Conservation (phyloP, 305 asterid species). For the Solanum aculeatissimum region DNA sequence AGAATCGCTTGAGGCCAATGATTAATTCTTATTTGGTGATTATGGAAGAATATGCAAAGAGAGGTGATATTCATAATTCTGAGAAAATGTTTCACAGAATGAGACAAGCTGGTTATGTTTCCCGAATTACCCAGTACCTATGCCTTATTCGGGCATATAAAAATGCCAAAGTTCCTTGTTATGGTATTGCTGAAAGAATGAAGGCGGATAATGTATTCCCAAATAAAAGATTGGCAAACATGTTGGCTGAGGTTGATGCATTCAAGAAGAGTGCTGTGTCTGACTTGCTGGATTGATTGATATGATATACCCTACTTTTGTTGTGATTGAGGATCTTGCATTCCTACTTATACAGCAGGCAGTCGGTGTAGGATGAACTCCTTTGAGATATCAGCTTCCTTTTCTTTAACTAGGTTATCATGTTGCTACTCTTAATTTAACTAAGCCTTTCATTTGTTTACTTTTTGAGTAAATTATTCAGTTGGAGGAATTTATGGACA, state of each 20-base stretch:
- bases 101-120: slow-evolving; percentile 39
- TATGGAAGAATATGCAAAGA: slow-evolving; percentile 42
- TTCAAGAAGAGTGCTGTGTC: slow-evolving; percentile 27
- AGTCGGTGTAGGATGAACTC: not conserved
- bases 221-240: slow-evolving; percentile 16
- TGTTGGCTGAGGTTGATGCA: slow-evolving; percentile 30
- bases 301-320: not conserved
- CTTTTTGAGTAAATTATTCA: not conserved
- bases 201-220: slow-evolving; percentile 47
- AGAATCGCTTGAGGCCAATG: slow-evolving; percentile 34
- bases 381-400: not conserved
- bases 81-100: slow-evolving; percentile 54
- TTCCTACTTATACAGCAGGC: not conserved
- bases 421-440: not conserved
- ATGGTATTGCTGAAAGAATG: slow-evolving; percentile 72
- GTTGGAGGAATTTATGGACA: not conserved
- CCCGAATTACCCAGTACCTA: slow-evolving; percentile 22
- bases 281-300: slow-evolving; percentile 33
- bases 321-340: not conserved
- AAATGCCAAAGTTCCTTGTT: slow-evolving; percentile 58
- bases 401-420: not conserved
- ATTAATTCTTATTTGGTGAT: slow-evolving; percentile 26
- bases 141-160: slow-evolving; percentile 47
- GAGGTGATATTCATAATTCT: slow-evolving; percentile 64
- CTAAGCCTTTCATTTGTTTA: not conserved